Percentiles rank a stretch among this genome's conserved stretches.
Conservation (phyloP, 2,329 filamentous ascomycete species). For the Camillea tinctor region DNA sequence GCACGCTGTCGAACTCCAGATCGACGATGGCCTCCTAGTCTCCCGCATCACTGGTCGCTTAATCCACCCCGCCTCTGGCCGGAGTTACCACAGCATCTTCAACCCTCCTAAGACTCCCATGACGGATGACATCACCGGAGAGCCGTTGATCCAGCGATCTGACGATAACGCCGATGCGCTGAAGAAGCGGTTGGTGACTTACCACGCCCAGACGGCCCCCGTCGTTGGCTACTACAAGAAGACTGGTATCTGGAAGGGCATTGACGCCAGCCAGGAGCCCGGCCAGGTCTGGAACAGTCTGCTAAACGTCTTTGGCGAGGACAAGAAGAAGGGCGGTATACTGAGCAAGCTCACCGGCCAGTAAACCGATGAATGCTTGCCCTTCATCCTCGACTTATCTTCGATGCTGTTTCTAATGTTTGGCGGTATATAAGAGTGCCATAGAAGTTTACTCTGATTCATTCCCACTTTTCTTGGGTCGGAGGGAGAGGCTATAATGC, state of each 20-base stretch:
- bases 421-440: not conserved
- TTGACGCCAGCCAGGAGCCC: slow-evolving; percentile 95
- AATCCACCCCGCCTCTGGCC: slow-evolving; percentile 91
- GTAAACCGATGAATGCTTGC: slow-evolving; percentile 12
- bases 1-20: slow-evolving; percentile 94
- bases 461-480: not conserved
- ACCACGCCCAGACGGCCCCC: slow-evolving; percentile 89
- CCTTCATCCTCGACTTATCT: not conserved
- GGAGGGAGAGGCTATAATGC: not conserved
- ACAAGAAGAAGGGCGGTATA: slow-evolving; percentile 50
- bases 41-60: slow-evolving; percentile 95
- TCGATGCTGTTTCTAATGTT: not conserved
- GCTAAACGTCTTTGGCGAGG: slow-evolving; percentile 75
- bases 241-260: slow-evolving; percentile 92
- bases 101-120: slow-evolving; percentile 93
- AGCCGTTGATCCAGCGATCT: slow-evolving; percentile 92
- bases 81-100: slow-evolving; percentile 98
- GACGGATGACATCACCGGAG: slow-evolving; percentile 96
- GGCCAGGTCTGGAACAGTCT: slow-evolving; percentile 94
- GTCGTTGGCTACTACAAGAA: slow-evolving; percentile 97
- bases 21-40: slow-evolving; percentile 91
- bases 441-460: not conserved
- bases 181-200: slow-evolving; percentile 90
- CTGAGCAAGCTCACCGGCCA: slow-evolving; percentile 41
- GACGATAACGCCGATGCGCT: slow-evolving; percentile 96